Evolutionary conservation across 2,329 filamentous ascomycete species (phyloP), one percentile per base, ranked within the genome.

Genomic region (Dactylellina drechsleri): DNA sequence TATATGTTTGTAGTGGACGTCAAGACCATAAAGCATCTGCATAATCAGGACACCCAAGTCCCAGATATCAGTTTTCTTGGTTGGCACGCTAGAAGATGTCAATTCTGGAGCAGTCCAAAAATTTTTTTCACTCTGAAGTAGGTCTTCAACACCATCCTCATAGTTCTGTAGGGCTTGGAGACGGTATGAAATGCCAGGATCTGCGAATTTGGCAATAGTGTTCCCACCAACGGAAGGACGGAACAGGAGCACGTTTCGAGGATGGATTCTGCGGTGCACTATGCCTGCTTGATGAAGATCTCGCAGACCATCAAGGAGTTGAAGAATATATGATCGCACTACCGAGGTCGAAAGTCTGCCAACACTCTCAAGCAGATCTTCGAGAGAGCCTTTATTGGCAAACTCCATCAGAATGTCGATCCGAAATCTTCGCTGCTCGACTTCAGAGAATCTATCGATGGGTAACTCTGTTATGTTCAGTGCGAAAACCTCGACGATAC

Each of bases 1-100:
- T 15, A 89, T 89, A 81, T 95, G 94, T 71, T 89, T 91, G 72
- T 90, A 86, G 16, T 91, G 85, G 5, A 92, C 87, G 77, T 92
- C 88, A 40, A 92, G 85, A 1, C 95, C 95, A 81, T 97, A 94
- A 2, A 95, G 87, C 92, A 98, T 97, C 81, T 99, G 94, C 45
- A 97, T 82, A 78, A 97, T 91, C 4, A 97, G 87, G 31, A 97
- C 88, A 3, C 95, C 95, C 79, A 99, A 89, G 78, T 97, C 92
- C 95, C 95, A 99, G 7, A 98, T 88, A 81, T 98, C 95, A 0
- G 92, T 92, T 81, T 97, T 97, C 79, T 87, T 87, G 0, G 87
- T 89, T 83, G 90, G 85, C 16, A 62, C 36, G 15, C 31, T 74
- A 1, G 70, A 74, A 20, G 62, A 23, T 15, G 45, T n/a, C 18